phyloP scores from a whole-genome alignment of 2,329 filamentous ascomycete genomes.

The Hymenoscyphus salicellus region DNA sequence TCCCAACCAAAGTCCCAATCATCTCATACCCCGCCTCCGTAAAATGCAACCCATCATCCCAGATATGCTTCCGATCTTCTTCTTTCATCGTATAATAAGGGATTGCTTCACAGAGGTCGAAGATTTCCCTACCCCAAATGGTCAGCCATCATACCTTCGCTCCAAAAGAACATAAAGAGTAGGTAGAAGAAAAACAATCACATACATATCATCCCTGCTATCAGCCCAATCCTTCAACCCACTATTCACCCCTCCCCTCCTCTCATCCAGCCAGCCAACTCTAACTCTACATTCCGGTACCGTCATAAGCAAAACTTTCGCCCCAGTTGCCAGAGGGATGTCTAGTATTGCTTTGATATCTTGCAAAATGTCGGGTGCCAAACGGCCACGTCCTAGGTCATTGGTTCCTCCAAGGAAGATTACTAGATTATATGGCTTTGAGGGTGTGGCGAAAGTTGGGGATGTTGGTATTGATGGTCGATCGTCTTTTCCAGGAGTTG shows the following conservation, averaged over 20 bases:
- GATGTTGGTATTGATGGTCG: too few species aligned
- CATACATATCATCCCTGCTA: conserved; percentile 20
- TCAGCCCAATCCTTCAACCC: conserved; percentile 40
- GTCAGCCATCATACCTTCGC: neutral
- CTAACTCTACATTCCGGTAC: conserved; percentile 49
- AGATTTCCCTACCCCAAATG: conserved; percentile 44
- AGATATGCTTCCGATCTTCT: conserved; percentile 48
- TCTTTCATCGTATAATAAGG: conserved; percentile 51
- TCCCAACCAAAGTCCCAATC: conserved; percentile 57
- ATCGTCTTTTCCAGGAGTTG: too few species aligned
- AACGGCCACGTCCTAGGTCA: conserved; percentile 48
- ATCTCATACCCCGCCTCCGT: conserved; percentile 57
- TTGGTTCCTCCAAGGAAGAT: conserved; percentile 64
- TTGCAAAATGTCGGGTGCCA: conserved; percentile 44
- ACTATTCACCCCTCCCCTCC: conserved; percentile 49
- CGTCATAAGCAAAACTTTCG: conserved; percentile 60
- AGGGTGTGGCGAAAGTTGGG: neutral
- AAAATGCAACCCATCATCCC: conserved; percentile 63
- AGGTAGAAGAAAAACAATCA: neutral
- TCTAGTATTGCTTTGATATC: conserved; percentile 49
- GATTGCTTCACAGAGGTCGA: conserved; percentile 54
- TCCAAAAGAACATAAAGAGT: too few species aligned
- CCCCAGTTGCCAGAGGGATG: conserved; percentile 46
- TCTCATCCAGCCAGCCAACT: conserved; percentile 34
- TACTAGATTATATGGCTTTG: conserved; percentile 50